Conservation (phyloP, 495 filamentous ascomycete species). For the Neurospora sp. region DNA sequence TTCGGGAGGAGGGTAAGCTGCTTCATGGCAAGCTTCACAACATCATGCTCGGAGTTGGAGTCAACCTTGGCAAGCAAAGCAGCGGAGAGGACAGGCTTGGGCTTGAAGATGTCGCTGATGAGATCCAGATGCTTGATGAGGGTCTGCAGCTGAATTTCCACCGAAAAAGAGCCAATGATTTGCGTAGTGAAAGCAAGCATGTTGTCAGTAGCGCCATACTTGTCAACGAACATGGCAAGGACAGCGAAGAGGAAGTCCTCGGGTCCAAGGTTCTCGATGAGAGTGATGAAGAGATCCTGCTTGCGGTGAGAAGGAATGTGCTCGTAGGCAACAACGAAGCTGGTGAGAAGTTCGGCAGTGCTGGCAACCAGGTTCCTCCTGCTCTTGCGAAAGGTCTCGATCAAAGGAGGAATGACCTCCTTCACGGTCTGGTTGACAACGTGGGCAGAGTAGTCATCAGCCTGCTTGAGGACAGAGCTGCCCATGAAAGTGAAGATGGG, state of each 20-base stretch:
- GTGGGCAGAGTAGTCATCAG: constrained; percentile 90
- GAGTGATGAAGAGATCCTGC: constrained; percentile 65
- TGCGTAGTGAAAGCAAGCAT: constrained; percentile 44
- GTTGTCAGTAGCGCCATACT: constrained; percentile 46
- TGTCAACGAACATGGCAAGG: constrained; percentile 60
- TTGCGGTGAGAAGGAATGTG: constrained; percentile 83
- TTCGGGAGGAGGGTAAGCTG: constrained; percentile 51
- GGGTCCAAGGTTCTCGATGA: constrained; percentile 73
- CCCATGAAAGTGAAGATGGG: constrained; percentile 98
- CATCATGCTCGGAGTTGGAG: constrained; percentile 41
- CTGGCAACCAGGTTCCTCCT: constrained; percentile 68
- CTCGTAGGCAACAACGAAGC: constrained; percentile 89
- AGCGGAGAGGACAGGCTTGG: constrained; percentile 57
- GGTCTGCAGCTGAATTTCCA: constrained; percentile 58
- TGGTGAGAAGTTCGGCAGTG: constrained; percentile 75
- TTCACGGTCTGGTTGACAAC: constrained; percentile 86
- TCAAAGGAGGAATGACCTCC: constrained; percentile 82
- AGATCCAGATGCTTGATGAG: constrained; percentile 63
- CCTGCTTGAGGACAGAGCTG: constrained; percentile 72
- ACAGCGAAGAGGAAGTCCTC: constrained; percentile 72
- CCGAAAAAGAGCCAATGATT: constrained; percentile 45
- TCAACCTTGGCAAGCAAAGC: constrained; percentile 60
- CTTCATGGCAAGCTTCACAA: constrained; percentile 48
- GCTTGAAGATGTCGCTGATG: constrained; percentile 59
- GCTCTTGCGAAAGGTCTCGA: constrained; percentile 69